phyloP scores from a whole-genome alignment of 116 monocot species.

The Dioscorea cayenensis region DNA sequence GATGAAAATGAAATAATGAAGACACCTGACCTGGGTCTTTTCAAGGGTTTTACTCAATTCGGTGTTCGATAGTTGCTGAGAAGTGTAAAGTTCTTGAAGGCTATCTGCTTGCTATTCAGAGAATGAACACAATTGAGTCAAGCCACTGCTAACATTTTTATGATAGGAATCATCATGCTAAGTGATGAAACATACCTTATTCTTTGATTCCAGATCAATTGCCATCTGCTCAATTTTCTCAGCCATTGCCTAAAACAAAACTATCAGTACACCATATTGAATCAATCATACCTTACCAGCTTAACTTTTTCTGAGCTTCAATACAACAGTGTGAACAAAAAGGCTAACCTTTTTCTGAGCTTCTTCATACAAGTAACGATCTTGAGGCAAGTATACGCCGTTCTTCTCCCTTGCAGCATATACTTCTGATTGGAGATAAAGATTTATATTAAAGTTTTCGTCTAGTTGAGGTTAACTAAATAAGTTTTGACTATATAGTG shows the following conservation, averaged over 20 bases:
- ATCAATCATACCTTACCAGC: background rate
- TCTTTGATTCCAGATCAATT: constrained; percentile 71
- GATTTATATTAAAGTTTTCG: no score
- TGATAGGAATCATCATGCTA: background rate
- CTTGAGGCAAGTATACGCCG: constrained; percentile 90
- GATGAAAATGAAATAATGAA: background rate
- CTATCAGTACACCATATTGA: background rate
- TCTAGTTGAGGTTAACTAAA: no score
- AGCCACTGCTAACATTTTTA: background rate
- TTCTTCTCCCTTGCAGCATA: constrained; percentile 98
- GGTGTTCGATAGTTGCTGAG: constrained; percentile 43
- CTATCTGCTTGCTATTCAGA: constrained; percentile 59
- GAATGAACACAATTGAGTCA: background rate
- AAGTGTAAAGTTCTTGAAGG: constrained; percentile 77
- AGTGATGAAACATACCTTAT: constrained; percentile 47
- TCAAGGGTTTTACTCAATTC: constrained; percentile 77
- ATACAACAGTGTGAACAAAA: background rate
- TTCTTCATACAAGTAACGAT: constrained; percentile 87
- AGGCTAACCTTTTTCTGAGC: constrained; percentile 77
- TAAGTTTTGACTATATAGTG: no score
- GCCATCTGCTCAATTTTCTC: constrained; percentile 81
- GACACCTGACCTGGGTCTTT: constrained; percentile 54
- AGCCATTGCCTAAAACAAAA: constrained; percentile 50
- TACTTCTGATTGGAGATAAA: constrained; percentile 39
- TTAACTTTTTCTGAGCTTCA: background rate